phyloP scores from a whole-genome alignment of 1,139 yeast species.

The Lodderomyces oxycetoniae region DNA sequence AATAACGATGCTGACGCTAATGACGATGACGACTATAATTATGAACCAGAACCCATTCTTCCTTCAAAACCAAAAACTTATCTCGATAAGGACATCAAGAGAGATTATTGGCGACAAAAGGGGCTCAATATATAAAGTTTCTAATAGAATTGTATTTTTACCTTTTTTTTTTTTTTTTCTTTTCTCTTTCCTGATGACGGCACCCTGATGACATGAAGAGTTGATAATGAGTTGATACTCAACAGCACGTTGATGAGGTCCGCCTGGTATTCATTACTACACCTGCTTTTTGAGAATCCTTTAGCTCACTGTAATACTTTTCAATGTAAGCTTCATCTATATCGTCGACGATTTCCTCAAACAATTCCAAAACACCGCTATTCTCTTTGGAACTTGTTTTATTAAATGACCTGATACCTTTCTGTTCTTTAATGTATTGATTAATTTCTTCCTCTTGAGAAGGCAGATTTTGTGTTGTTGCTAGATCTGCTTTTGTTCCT shows the following conservation, averaged over 20 bases:
- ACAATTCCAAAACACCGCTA: slow-evolving; percentile 38
- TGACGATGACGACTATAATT: slow-evolving; percentile 12
- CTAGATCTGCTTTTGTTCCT: slow-evolving; percentile 33
- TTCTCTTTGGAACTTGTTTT: slow-evolving; percentile 48
- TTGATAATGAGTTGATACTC: no score
- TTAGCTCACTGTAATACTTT: slow-evolving; percentile 14
- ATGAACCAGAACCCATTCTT: slow-evolving; percentile 14
- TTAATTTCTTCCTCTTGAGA: neutral
- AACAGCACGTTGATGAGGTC: no score
- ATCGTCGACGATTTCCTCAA: slow-evolving; percentile 36
- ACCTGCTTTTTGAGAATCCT: no score
- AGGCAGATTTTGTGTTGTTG: no score
- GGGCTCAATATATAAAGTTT: slow-evolving; percentile 33
- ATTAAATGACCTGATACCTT: slow-evolving; percentile 16
- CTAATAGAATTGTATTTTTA: no score
- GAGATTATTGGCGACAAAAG: slow-evolving; percentile 45
- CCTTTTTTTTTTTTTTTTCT: no score
- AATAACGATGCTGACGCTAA: no score
- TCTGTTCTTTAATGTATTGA: slow-evolving; percentile 1
- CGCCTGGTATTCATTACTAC: no score
- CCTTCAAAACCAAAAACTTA: slow-evolving; percentile 8
- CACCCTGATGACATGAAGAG: no score
- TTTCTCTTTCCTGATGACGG: no score
- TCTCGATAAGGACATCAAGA: slow-evolving; percentile 32
- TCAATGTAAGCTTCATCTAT: slow-evolving; percentile 37